Evolutionary conservation across 768 basidiomycete species (phyloP).

Genomic region (Boletus reticuloceps): DNA sequence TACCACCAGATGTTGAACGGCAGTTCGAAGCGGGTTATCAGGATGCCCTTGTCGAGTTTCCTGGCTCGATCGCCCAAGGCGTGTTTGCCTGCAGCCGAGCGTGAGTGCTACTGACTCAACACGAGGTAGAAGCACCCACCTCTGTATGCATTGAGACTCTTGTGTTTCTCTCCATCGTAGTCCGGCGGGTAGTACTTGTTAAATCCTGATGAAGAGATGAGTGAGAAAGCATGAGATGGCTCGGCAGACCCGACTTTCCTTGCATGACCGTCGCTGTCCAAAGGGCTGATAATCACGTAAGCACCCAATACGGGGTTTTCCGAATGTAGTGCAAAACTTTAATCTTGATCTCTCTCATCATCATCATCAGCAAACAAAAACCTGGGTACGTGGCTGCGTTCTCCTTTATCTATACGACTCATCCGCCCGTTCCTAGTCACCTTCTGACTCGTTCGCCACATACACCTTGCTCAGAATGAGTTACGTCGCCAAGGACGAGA

Average conservation of each 20-base stretch:
- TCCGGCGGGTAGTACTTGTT: constrained; percentile 82
- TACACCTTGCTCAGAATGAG: constrained; percentile 58
- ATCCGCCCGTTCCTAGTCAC: constrained; percentile 49
- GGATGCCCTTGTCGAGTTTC: constrained; percentile 93
- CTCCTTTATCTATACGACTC: neutral
- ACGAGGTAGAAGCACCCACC: constrained; percentile 37
- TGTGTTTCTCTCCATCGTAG: constrained; percentile 67
- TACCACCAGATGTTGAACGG: constrained; percentile 98
- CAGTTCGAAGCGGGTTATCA: constrained; percentile 93
- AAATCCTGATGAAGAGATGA: constrained; percentile 45
- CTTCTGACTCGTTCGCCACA: constrained; percentile 66
- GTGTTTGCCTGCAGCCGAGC: constrained; percentile 69
- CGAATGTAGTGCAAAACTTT: constrained; percentile 28
- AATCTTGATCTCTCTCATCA: constrained; percentile 22
- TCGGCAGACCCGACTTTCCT: constrained; percentile 30
- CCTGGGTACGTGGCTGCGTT: constrained; percentile 25
- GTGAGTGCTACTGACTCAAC: neutral
- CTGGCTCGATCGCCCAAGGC: constrained; percentile 90
- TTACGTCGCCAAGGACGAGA: constrained; percentile 99
- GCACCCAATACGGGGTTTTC: constrained; percentile 6
- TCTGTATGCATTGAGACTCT: constrained; percentile 70
- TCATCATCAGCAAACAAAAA: constrained; percentile 26
- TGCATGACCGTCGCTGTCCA: constrained; percentile 35
- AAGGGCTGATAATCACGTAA: constrained; percentile 2
- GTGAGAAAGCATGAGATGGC: neutral